Percentiles rank a stretch among this genome's conserved stretches.
Evolutionary conservation across 768 basidiomycete genomes (phyloP).

Genomic region (Pleurotus ostreatus): DNA sequence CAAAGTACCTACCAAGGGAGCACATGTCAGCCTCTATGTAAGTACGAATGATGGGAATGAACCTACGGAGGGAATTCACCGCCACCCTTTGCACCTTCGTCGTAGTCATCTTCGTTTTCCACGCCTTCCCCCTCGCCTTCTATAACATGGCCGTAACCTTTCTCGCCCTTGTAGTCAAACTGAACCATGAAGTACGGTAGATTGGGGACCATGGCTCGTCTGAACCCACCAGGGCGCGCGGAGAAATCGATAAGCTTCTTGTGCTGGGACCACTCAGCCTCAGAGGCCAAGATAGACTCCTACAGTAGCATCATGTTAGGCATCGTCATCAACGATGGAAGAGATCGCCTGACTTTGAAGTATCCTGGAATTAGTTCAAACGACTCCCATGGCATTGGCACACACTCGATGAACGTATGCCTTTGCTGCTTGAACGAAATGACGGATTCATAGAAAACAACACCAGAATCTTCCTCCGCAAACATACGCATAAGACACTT

Average conservation of each 20-base stretch:
- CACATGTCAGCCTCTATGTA: conserved; percentile 3
- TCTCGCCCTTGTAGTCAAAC: conserved; percentile 96
- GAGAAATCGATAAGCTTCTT: conserved; percentile 96
- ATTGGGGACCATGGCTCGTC: conserved; percentile 93
- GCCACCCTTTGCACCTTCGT: conserved; percentile 87
- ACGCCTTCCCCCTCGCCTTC: conserved; percentile 77
- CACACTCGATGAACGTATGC: conserved; percentile 91
- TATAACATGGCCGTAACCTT: conserved; percentile 97
- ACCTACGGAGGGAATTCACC: conserved; percentile 86
- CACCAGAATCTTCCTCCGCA: conserved; percentile 88
- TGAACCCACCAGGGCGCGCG: conserved; percentile 85
- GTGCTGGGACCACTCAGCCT: conserved; percentile 98
- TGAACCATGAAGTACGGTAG: conserved; percentile 99
- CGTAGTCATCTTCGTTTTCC: conserved; percentile 57
- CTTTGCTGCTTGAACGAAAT: conserved; percentile 81
- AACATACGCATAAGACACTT: conserved; percentile 97
- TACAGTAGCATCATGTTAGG: conserved; percentile 21
- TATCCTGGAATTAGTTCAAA: conserved; percentile 89
- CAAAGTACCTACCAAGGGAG: conserved; percentile 69
- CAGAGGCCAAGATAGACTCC: conserved; percentile 93
- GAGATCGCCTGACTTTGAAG: conserved; percentile 63
- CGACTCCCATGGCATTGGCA: conserved; percentile 86
- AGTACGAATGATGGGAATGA: neutral
- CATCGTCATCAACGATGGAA: neutral
- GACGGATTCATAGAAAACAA: conserved; percentile 94